These are phyloP conservation scores for Russula brevipes DNA, from an alignment of 768 basidiomycete species.

Conservation along the genomic window DNA sequence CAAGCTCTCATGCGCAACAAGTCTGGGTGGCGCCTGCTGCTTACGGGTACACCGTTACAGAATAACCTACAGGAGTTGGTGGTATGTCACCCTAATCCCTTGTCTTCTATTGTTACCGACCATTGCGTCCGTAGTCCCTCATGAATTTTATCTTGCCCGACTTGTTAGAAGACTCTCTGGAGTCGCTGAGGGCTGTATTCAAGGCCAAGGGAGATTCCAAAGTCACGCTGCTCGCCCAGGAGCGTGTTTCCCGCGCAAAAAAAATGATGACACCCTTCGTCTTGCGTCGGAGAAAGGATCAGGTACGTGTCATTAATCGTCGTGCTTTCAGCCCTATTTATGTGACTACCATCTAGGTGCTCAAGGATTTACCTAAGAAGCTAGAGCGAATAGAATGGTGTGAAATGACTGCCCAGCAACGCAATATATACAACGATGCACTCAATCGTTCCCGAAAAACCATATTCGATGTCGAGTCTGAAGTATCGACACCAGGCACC, in stretches of 20 bases:
- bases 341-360: constrained; percentile 47
- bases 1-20: constrained; percentile 79
- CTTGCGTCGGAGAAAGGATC: constrained; percentile 92
- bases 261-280: constrained; percentile 99
- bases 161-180: constrained; percentile 73
- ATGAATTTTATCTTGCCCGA: constrained; percentile 97
- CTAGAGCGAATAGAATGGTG: constrained; percentile 94
- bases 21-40: constrained; percentile 82
- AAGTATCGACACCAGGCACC: constrained; percentile 29
- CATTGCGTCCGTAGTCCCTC: constrained; percentile 57
- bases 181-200: constrained; percentile 87
- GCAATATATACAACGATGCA: constrained; percentile 78
- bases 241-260: constrained; percentile 91
- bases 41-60: constrained; percentile 94
- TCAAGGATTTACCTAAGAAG: constrained; percentile 90
- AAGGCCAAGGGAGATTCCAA: constrained; percentile 93
- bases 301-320: constrained; percentile 42
- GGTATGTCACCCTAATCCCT: constrained; percentile 43
- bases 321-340: background rate
- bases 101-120: background rate
- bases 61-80: constrained; percentile 88
- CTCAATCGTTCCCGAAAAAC: constrained; percentile 82
- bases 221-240: constrained; percentile 81
- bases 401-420: constrained; percentile 81
- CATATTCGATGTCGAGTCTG: constrained; percentile 47